Base-by-base conservation (phyloP, 1,284 basidiomycete genomes). In the Tylopilus sp. region DNA sequence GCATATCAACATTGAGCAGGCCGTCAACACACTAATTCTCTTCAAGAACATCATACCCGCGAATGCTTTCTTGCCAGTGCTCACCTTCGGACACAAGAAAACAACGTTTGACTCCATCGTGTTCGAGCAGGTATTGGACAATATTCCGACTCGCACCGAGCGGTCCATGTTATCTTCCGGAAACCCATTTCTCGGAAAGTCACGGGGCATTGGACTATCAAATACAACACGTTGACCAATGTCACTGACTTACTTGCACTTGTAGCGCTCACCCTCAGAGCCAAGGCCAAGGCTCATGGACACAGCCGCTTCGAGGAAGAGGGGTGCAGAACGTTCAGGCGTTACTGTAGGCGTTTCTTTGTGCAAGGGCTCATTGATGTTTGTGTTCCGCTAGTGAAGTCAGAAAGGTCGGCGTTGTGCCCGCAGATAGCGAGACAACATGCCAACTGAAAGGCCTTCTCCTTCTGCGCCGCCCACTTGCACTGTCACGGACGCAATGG, bases 391-490 rank as follows among this genome's bases (percentile, higher is more conserved):
- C n/a, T 11, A 31, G 29, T 31, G 29, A 10, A 3, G 32, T 5
- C 32, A 41, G n/a, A n/a, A 25, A n/a, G 9, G 15, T 17, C 8
- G 28, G 7, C 32, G 50, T 32, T 54, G 42, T n/a, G 19, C 20
- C 15, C 19, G 28, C 42, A 26, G 17, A 10, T n/a, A n/a, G n/a
- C n/a, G n/a, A n/a, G n/a, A n/a, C n/a, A n/a, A n/a, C n/a, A n/a
- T n/a, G n/a, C n/a, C n/a, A n/a, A n/a, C n/a, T n/a, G n/a, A n/a
- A n/a, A n/a, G n/a, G n/a, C n/a, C n/a, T n/a, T n/a, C n/a, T 47
- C 59, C 57, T 11, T 50, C 19, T 29, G 57, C 57, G 15, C 49
- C 60, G 2, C 62, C 52, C 19, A 60, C 53, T 6, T 62, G 59
- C 32, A 42, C 53, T 2, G 24, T 57, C 36, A 41, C 11, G 41